Percentiles rank a stretch among this genome's conserved stretches.
Conservation (phyloP, 352 stramenopile genomes). For the Phytophthora crassamura region DNA sequence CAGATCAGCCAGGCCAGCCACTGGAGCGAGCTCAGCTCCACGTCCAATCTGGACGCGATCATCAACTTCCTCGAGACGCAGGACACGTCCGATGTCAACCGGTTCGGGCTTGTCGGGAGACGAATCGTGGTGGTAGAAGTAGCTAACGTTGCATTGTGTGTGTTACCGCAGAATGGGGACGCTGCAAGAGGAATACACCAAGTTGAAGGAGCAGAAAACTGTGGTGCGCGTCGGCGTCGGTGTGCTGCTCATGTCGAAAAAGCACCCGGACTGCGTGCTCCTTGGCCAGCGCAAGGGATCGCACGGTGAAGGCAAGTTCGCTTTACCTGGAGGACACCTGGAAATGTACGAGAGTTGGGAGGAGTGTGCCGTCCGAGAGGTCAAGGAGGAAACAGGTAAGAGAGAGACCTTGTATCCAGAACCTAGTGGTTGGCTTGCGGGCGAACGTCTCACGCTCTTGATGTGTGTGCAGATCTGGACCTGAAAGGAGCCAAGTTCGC, state of each 20-base stretch:
- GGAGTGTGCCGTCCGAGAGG: constrained; percentile 78
- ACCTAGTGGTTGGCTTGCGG: not conserved
- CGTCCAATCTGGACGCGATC: constrained; percentile 86
- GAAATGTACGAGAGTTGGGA: constrained; percentile 88
- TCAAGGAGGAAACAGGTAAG: constrained; percentile 80
- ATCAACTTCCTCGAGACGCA: constrained; percentile 87
- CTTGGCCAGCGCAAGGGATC: constrained; percentile 78
- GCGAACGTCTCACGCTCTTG: constrained; percentile 2
- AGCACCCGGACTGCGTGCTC: constrained; percentile 74
- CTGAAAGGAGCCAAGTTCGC: constrained; percentile 59
- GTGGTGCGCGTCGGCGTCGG: constrained; percentile 81
- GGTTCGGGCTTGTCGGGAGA: constrained; percentile 33
- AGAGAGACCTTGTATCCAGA: constrained; percentile 4
- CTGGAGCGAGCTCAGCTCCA: constrained; percentile 85
- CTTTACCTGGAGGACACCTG: constrained; percentile 79
- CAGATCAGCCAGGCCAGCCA: constrained; percentile 80
- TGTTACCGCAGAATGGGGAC: constrained; percentile 49
- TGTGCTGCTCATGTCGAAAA: constrained; percentile 71
- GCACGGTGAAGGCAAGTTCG: constrained; percentile 77
- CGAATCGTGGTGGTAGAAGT: not conserved
- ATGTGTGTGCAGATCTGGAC: constrained; percentile 56
- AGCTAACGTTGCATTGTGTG: constrained; percentile 15
- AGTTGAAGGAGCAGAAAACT: constrained; percentile 63
- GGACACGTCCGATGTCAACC: constrained; percentile 65
- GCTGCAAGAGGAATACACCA: constrained; percentile 66